These are phyloP conservation scores for Pseudocercospora fuligena DNA, from an alignment of 2,329 filamentous ascomycete genomes.

Conservation along the genomic window DNA sequence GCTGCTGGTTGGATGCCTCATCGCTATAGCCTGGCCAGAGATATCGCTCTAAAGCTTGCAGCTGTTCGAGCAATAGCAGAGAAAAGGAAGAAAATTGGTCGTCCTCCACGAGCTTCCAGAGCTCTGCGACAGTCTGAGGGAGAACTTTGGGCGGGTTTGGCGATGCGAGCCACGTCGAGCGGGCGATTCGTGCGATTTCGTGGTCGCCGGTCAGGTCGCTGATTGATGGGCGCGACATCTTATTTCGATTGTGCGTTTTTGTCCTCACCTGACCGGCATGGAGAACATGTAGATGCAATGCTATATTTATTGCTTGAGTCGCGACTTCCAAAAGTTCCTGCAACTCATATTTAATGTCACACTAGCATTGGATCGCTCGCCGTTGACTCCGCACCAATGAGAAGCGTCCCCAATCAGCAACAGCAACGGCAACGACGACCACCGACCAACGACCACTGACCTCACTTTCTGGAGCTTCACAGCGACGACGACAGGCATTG, in stretches of 20 bases:
- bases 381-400: slow-evolving; percentile 7
- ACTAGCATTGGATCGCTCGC: background rate
- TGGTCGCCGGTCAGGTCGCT: slow-evolving; percentile 73
- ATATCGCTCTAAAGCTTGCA: slow-evolving; percentile 91
- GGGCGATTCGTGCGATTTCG: slow-evolving; percentile 71
- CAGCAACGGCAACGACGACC: background rate
- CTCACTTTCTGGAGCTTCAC: background rate
- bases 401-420: background rate
- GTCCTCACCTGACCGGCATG: slow-evolving; percentile 8
- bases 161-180: slow-evolving; percentile 80
- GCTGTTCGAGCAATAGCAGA: slow-evolving; percentile 81
- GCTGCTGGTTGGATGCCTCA: slow-evolving; percentile 85
- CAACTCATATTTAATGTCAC: background rate
- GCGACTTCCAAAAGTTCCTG: slow-evolving; percentile 7
- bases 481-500: background rate
- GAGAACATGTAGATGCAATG: background rate
- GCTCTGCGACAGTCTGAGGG: slow-evolving; percentile 78
- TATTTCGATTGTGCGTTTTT: background rate
- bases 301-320: background rate
- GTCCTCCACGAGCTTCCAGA: slow-evolving; percentile 87
- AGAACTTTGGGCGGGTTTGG: slow-evolving; percentile 71
- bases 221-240: slow-evolving; percentile 62
- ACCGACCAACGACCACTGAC: too few species aligned
- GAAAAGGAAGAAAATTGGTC: slow-evolving; percentile 78
- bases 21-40: slow-evolving; percentile 87